Conservation (phyloP, 1,284 basidiomycete genomes). For the Spongispora temasekensis region DNA sequence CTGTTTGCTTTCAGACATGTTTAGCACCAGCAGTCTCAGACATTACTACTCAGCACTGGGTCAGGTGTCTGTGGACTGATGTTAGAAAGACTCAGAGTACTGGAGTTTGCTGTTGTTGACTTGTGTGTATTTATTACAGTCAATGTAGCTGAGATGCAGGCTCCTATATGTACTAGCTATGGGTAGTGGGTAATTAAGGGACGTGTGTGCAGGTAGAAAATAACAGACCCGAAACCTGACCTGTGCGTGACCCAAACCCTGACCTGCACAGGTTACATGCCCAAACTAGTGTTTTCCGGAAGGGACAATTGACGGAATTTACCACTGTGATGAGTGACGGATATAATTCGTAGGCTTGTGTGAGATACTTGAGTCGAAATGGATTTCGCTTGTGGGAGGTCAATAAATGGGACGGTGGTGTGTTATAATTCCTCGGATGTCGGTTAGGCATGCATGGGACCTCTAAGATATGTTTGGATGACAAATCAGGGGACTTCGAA, state of each 20-base stretch:
- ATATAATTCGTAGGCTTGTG: background rate
- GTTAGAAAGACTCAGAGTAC: too few relatives aligned
- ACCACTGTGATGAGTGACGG: background rate
- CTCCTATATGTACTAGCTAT: too few relatives aligned
- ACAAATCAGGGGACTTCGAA: background rate
- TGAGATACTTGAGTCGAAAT: background rate
- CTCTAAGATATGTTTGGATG: background rate
- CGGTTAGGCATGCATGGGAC: background rate
- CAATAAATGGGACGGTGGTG: background rate
- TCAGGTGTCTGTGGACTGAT: too few relatives aligned
- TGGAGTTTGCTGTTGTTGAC: too few relatives aligned
- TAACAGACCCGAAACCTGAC: background rate
- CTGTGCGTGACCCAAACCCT: background rate
- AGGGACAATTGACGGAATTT: background rate
- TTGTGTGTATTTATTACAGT: too few relatives aligned
- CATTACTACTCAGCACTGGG: too few relatives aligned
- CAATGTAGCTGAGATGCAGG: too few relatives aligned
- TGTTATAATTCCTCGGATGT: too few relatives aligned
- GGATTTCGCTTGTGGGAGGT: background rate
- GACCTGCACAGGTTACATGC: background rate
- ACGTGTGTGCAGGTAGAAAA: too few relatives aligned
- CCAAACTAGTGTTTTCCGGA: background rate
- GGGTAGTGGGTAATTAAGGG: too few relatives aligned
- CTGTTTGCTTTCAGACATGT: too few relatives aligned
- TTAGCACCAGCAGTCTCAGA: too few relatives aligned